phyloP scores from a whole-genome alignment of 2,329 filamentous ascomycete genomes.

The Aspergillus persii region DNA sequence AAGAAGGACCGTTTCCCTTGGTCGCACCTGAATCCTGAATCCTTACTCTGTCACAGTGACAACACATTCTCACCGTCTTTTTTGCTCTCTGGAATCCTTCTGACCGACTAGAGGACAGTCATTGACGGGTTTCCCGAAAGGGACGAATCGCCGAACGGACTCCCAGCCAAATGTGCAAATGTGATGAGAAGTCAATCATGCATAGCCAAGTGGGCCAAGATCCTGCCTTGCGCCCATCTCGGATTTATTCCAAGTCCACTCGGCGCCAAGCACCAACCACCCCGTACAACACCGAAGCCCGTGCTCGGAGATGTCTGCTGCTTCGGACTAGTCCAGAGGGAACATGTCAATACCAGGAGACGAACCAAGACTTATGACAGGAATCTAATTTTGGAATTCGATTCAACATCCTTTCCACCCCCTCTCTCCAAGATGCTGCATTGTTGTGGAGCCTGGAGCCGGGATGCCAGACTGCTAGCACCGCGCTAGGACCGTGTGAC shows the following conservation, averaged over 20 bases:
- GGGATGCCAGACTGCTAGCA: conserved; percentile 4
- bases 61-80: conserved; percentile 10
- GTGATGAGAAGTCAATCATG: conserved; percentile 18
- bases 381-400: conserved; percentile 19
- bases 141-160: conserved; percentile 4
- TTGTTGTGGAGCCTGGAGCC: neutral
- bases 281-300: conserved; percentile 5
- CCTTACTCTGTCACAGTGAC: neutral
- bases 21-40: neutral
- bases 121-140: conserved; percentile 6
- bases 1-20: neutral
- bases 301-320: conserved; percentile 13
- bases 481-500: conserved; percentile 20
- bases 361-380: neutral
- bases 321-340: conserved; percentile 12
- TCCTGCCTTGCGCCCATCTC: conserved; percentile 2
- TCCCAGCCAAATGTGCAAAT: conserved; percentile 2
- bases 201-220: conserved; percentile 16
- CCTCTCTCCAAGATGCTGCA: neutral
- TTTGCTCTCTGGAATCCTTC: neutral
- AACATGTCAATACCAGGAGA: neutral
- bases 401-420: neutral
- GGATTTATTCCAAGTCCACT: neutral
- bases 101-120: neutral
- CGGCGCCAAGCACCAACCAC: neutral